These are phyloP conservation scores for Eutrema japonicum DNA, from an alignment of 345 rosid genomes.

Conservation along the genomic window DNA sequence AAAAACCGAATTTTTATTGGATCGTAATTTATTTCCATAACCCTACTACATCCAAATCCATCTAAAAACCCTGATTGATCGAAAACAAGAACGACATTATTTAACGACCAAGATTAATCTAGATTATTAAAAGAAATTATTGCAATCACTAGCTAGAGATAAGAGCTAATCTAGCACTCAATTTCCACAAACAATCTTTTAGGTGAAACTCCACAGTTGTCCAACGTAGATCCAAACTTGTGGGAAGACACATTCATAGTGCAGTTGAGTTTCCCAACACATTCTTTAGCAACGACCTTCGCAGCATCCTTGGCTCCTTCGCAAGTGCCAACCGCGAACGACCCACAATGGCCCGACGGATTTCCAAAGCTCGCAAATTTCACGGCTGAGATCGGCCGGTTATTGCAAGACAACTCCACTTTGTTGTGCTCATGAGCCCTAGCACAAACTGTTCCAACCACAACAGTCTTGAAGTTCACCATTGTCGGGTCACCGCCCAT, in stretches of 20 bases:
- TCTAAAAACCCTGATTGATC: neutral
- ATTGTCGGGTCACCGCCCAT: constrained; percentile 55
- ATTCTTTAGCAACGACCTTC: constrained; percentile 31
- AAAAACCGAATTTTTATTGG: neutral
- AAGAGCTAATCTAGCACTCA: constrained; percentile 38
- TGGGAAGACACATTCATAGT: constrained; percentile 40
- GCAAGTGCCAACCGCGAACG: constrained; percentile 41
- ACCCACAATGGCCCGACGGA: constrained; percentile 52
- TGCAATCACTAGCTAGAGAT: constrained; percentile 33
- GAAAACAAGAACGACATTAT: constrained; percentile 19
- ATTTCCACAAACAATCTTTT: constrained; percentile 38
- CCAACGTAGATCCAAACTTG: constrained; percentile 38
- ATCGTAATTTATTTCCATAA: constrained; percentile 26
- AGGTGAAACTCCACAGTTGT: constrained; percentile 37
- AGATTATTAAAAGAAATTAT: constrained; percentile 27
- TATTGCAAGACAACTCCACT: constrained; percentile 57
- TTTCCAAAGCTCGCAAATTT: constrained; percentile 63
- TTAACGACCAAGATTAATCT: constrained; percentile 15
- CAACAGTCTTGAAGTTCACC: constrained; percentile 52
- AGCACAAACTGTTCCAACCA: constrained; percentile 52
- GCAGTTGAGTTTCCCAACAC: constrained; percentile 43
- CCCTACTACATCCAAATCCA: constrained; percentile 16
- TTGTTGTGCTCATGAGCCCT: constrained; percentile 45
- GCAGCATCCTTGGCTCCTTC: constrained; percentile 41
- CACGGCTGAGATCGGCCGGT: constrained; percentile 44